These are phyloP conservation scores for Endoconidiophora polonica DNA, from an alignment of 2,329 filamentous ascomycete species.

Conservation along the genomic window DNA sequence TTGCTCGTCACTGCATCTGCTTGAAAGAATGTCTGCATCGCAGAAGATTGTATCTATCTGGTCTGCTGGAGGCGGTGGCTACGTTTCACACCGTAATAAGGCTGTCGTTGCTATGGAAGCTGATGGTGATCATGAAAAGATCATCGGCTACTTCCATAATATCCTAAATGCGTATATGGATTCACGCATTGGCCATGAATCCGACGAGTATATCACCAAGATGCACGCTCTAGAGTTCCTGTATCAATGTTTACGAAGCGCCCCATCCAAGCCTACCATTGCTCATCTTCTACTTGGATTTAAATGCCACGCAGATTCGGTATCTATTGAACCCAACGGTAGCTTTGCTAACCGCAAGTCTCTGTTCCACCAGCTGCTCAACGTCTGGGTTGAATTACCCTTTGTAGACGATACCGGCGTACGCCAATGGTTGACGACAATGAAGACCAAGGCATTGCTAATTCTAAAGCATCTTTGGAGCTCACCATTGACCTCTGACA, in stretches of 20 bases:
- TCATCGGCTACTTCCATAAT: conserved; percentile 22
- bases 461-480: conserved; percentile 71
- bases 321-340: conserved; percentile 52
- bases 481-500: conserved; percentile 57
- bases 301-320: conserved; percentile 50
- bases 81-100: conserved; percentile 49
- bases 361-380: conserved; percentile 67
- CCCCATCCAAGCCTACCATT: conserved; percentile 64
- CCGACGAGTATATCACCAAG: conserved; percentile 66
- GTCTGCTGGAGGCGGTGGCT: conserved; percentile 20
- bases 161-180: conserved; percentile 46
- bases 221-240: conserved; percentile 74
- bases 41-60: conserved; percentile 60
- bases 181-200: conserved; percentile 49
- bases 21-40: conserved; percentile 77
- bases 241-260: conserved; percentile 58
- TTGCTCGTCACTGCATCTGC: conserved; percentile 60
- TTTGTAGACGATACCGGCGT: conserved; percentile 44
- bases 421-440: conserved; percentile 49
- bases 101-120: conserved; percentile 78
- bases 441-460: conserved; percentile 53
- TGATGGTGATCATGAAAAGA: conserved; percentile 62
- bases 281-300: conserved; percentile 87
- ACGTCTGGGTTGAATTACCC: conserved; percentile 53
- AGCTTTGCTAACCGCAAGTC: conserved; percentile 57